A percentile compares a stretch with the other conserved stretches of the same genome.
Evolutionary conservation across 495 filamentous ascomycete species (phyloP).

Genomic region (Aspergillus homomorphus): DNA sequence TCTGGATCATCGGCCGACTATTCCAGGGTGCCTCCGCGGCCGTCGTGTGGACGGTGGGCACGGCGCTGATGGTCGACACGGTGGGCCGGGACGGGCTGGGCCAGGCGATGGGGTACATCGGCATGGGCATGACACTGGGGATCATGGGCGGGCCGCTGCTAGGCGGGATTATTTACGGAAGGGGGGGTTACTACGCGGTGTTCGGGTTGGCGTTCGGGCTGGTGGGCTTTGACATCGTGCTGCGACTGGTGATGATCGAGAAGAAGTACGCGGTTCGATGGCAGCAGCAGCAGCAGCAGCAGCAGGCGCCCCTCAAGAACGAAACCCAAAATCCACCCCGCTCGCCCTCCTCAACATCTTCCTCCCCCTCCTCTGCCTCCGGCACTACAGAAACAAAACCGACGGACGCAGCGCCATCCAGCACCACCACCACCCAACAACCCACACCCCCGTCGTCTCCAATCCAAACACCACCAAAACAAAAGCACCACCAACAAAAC

Average conservation of each 20-base stretch:
- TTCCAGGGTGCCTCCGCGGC: constrained; percentile 76
- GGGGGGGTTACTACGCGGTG: constrained; percentile 70
- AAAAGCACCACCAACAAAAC: not conserved
- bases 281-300: constrained; percentile 19
- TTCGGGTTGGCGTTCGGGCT: constrained; percentile 71
- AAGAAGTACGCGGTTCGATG: constrained; percentile 71
- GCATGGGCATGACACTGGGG: constrained; percentile 64
- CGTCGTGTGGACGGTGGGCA: constrained; percentile 72
- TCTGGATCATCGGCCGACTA: constrained; percentile 67
- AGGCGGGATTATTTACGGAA: constrained; percentile 74
- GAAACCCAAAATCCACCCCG: not conserved
- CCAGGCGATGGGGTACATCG: constrained; percentile 71
- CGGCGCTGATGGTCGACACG: constrained; percentile 81
- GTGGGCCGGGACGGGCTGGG: constrained; percentile 66
- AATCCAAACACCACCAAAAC: not conserved
- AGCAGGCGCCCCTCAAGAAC: constrained; percentile 6
- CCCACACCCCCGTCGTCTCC: not conserved
- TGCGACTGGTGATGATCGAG: constrained; percentile 71
- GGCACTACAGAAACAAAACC: no score
- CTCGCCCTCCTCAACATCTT: not conserved
- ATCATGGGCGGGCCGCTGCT: constrained; percentile 71
- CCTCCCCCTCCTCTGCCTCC: no score
- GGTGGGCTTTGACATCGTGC: constrained; percentile 64
- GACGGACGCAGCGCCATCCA: no score
- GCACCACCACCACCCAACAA: not conserved